phyloP scores from a whole-genome alignment of 495 filamentous ascomycete species.

The Penicillium cosmopolitanum region DNA sequence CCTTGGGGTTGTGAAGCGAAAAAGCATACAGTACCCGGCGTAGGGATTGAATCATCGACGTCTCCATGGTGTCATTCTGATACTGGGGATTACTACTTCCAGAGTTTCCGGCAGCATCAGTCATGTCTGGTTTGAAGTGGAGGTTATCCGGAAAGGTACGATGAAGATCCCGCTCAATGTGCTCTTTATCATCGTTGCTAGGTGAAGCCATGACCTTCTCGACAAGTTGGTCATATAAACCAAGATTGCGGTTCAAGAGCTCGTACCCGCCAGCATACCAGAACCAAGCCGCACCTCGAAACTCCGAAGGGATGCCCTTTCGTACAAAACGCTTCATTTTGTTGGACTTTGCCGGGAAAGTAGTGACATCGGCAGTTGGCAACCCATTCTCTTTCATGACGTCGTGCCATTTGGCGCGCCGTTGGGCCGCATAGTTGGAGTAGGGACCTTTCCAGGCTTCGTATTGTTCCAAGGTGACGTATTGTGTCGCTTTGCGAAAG shows the following conservation, averaged over 20 bases:
- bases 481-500: conserved; percentile 84
- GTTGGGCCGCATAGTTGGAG: conserved; percentile 65
- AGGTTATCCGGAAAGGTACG: conserved; percentile 96
- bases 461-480: conserved; percentile 76
- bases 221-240: conserved; percentile 73
- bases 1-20: conserved; percentile 81
- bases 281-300: conserved; percentile 94
- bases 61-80: conserved; percentile 58
- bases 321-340: conserved; percentile 89
- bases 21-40: conserved; percentile 88
- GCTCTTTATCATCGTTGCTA: conserved; percentile 74
- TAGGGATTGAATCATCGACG: conserved; percentile 75
- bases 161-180: conserved; percentile 93
- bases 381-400: conserved; percentile 78
- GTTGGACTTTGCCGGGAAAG: conserved; percentile 77
- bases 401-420: conserved; percentile 78
- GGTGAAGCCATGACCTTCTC: conserved; percentile 63
- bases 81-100: conserved; percentile 37
- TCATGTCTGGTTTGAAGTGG: conserved; percentile 76
- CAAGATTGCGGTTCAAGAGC: conserved; percentile 70
- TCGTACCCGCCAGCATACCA: conserved; percentile 92
- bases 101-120: conserved; percentile 26
- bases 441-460: conserved; percentile 81
- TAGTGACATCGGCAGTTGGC: conserved; percentile 66
- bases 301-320: conserved; percentile 94